Base-by-base conservation (phyloP, 306 rosid species). In the Nissolia schottii region DNA sequence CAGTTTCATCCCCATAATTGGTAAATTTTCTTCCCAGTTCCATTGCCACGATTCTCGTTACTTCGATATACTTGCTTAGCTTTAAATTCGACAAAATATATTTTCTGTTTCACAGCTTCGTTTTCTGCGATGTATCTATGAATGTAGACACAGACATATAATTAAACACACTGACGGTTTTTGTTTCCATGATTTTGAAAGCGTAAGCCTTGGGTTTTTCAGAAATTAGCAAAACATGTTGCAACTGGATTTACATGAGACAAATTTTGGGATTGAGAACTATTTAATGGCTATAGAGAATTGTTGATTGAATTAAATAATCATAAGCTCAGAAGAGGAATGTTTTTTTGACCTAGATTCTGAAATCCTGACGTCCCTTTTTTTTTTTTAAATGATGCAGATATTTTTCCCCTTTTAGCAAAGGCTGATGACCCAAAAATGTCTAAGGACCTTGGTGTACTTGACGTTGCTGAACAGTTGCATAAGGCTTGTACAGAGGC, bases 401-500 rank as follows among this genome's bases (percentile, higher is more conserved):
- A 91, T 85, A 77, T 94, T 63, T 81, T 81, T 71, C 80, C 91
- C 54, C 94, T 91, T 60, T 6, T 89, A 76, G 89, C 85, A 27
- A 86, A 85, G 83, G 76, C 74, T 28, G 95, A 91, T 82, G 91
- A 83, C 64, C 89, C 91, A 4, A 73, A 85, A 73, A 86, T 91
- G 91, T 89, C 71, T 0, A 83, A 86, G 40, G 92, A 91, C 63
- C 82, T 86, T 49, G 85, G 41, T 37, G 92, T 91, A 4, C 72
- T 50, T 28, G 81, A 86, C 50, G 97, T 94, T 51, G 92, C 86
- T 32, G 75, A 73, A 61, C 94, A 87, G 59, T 83, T 94, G 79
- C 92, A 94, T 79, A 85, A 75, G 81, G 96, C 97, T 77, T 91
- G 97, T 51, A 80, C 86, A 56, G 87, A 94, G 69, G 89, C 97